These are phyloP conservation scores for Balansia obtecta DNA, from an alignment of 2,329 filamentous ascomycete species.

Conservation along the genomic window DNA sequence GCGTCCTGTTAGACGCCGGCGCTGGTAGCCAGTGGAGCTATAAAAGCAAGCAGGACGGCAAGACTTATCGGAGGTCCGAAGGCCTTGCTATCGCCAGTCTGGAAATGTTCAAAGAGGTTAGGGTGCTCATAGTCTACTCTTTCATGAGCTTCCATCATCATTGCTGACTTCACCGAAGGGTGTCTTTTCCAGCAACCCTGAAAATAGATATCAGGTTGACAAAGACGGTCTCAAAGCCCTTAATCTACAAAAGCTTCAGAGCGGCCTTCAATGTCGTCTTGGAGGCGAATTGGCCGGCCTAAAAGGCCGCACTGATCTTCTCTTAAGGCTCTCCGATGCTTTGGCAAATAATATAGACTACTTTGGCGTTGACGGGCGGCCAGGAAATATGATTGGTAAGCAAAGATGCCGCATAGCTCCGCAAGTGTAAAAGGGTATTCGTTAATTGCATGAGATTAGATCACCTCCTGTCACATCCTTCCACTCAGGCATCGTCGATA, in stretches of 20 bases:
- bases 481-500: conserved; percentile 77
- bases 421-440: not conserved
- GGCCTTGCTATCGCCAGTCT: conserved; percentile 64
- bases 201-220: conserved; percentile 82
- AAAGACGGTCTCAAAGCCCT: conserved; percentile 64
- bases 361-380: conserved; percentile 73
- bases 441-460: conserved; percentile 36
- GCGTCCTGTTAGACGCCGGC: conserved; percentile 75
- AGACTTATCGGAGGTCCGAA: conserved; percentile 72
- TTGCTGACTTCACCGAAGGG: conserved; percentile 33
- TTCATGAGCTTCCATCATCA: no score
- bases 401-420: conserved; percentile 3
- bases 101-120: conserved; percentile 81
- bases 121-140: not conserved
- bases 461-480: conserved; percentile 82
- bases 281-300: conserved; percentile 74
- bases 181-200: conserved; percentile 69
- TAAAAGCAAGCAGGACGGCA: conserved; percentile 79
- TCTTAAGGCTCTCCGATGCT: conserved; percentile 64
- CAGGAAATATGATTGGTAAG: conserved; percentile 87
- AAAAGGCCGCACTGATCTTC: conserved; percentile 68
- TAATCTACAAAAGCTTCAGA: conserved; percentile 61
- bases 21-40: conserved; percentile 87
- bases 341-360: conserved; percentile 64
- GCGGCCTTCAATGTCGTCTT: conserved; percentile 72